Evolutionary conservation across 345 rosid genomes (phyloP).

Genomic region (Gossypium australe): DNA sequence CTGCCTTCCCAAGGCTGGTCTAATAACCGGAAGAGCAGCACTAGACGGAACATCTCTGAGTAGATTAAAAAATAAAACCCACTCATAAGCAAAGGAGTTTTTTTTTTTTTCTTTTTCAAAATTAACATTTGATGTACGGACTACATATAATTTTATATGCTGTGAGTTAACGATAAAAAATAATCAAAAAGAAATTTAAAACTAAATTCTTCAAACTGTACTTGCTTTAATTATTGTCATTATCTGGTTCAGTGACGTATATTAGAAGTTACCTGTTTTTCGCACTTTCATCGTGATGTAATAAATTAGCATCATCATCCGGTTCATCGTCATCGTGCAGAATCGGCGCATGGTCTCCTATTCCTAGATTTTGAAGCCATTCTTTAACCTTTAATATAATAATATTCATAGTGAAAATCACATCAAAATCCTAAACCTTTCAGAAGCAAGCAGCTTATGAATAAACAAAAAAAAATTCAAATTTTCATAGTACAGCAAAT

Average conservation of each 20-base stretch:
- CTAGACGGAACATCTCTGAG: constrained; percentile 96
- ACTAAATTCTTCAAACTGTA: too few relatives aligned
- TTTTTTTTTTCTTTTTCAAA: neutral
- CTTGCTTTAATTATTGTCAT: too few relatives aligned
- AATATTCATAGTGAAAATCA: constrained; percentile 39
- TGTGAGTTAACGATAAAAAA: too few relatives aligned
- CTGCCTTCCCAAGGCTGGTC: constrained; percentile 88
- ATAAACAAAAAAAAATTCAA: neutral
- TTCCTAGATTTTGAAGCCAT: constrained; percentile 99
- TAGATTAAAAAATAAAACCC: constrained; percentile 17
- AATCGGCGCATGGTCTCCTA: constrained; percentile 68
- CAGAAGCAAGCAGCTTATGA: constrained; percentile 13
- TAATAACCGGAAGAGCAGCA: constrained; percentile 89
- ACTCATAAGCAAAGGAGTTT: constrained; percentile 23
- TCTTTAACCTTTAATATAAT: constrained; percentile 90
- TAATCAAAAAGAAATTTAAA: too few relatives aligned
- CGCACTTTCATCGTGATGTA: constrained; percentile 72
- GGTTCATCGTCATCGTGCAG: constrained; percentile 79
- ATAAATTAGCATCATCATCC: constrained; percentile 59
- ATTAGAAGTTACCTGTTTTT: constrained; percentile 57
- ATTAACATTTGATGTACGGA: too few relatives aligned
- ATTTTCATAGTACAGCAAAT: neutral
- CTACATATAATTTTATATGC: too few relatives aligned
- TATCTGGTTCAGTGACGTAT: too few relatives aligned
- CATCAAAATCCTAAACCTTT: constrained; percentile 39